phyloP scores from a whole-genome alignment of 768 basidiomycete genomes.

The Pluteus cervinus region DNA sequence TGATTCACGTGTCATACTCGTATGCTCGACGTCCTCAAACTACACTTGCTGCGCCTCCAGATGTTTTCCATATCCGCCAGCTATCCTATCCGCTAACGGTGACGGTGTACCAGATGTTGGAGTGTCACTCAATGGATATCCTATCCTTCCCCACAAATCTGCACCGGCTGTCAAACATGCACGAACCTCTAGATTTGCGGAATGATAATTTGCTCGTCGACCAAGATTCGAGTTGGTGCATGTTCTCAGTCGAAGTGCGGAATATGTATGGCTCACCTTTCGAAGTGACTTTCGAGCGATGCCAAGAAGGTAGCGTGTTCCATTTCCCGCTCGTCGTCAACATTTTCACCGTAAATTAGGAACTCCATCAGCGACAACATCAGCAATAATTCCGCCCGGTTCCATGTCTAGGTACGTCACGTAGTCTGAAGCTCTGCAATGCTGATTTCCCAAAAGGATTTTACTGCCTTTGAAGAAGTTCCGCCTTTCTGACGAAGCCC shows the following conservation, averaged over 20 bases:
- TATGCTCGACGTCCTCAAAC: slow-evolving; percentile 43
- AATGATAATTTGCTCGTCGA: slow-evolving; percentile 30
- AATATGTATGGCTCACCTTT: slow-evolving; percentile 92
- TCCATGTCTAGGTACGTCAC: slow-evolving; percentile 70
- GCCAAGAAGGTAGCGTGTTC: slow-evolving; percentile 48
- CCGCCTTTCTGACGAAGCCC: slow-evolving; percentile 46
- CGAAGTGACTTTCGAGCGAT: slow-evolving; percentile 72
- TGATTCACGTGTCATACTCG: slow-evolving; percentile 81
- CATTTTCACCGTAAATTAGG: slow-evolving; percentile 24
- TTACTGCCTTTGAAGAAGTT: slow-evolving; percentile 71
- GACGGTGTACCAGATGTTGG: slow-evolving; percentile 94
- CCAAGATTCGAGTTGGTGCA: slow-evolving; percentile 67
- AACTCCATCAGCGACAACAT: slow-evolving; percentile 31
- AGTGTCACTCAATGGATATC: slow-evolving; percentile 80
- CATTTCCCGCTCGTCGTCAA: background rate
- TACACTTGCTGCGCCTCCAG: slow-evolving; percentile 28
- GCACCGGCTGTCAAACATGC: slow-evolving; percentile 11
- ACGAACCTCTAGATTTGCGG: slow-evolving; percentile 16
- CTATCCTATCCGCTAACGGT: slow-evolving; percentile 84
- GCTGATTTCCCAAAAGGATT: slow-evolving; percentile 33
- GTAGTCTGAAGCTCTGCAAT: slow-evolving; percentile 1
- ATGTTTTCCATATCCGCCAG: slow-evolving; percentile 80
- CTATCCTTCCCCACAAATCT: slow-evolving; percentile 50
- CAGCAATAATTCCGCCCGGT: slow-evolving; percentile 76
- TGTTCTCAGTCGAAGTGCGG: slow-evolving; percentile 85